Conservation (phyloP, 345 rosid genomes). For the Gossypium longicalyx region DNA sequence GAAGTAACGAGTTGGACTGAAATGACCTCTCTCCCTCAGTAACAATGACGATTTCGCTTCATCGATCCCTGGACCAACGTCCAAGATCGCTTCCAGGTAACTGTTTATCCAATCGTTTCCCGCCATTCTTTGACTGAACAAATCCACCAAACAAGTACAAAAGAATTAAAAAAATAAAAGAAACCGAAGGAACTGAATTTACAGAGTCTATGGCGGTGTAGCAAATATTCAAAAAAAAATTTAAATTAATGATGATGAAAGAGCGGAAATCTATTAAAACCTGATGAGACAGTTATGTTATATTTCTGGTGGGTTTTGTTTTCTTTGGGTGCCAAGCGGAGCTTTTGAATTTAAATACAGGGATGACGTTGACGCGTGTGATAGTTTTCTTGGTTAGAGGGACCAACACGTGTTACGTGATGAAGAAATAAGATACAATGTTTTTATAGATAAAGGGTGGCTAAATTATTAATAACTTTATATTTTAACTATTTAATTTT, state of each 20-base stretch:
- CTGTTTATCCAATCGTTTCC: slow-evolving; percentile 76
- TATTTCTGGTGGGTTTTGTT: neutral
- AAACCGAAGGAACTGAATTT: neutral
- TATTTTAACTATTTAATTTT: fast-evolving
- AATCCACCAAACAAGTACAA: neutral
- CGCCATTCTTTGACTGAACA: slow-evolving; percentile 34
- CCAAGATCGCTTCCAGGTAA: slow-evolving; percentile 63
- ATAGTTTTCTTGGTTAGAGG: neutral
- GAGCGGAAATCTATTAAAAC: neutral
- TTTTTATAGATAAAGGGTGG: neutral
- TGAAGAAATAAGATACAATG: neutral
- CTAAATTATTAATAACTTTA: too few relatives aligned
- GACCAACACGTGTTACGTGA: slow-evolving; percentile 1
- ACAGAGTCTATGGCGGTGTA: neutral
- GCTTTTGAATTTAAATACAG: neutral
- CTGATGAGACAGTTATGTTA: neutral
- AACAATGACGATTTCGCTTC: slow-evolving; percentile 55
- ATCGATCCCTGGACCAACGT: slow-evolving; percentile 48
- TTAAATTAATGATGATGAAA: neutral
- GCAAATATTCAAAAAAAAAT: neutral
- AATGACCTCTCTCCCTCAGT: slow-evolving; percentile 73
- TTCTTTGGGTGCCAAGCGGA: neutral
- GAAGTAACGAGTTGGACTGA: slow-evolving; percentile 73
- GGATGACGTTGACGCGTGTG: neutral
- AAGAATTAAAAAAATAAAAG: neutral